Evolutionary conservation across 257 asterid species (phyloP).

Genomic region (Nicotiana sylvestris): DNA sequence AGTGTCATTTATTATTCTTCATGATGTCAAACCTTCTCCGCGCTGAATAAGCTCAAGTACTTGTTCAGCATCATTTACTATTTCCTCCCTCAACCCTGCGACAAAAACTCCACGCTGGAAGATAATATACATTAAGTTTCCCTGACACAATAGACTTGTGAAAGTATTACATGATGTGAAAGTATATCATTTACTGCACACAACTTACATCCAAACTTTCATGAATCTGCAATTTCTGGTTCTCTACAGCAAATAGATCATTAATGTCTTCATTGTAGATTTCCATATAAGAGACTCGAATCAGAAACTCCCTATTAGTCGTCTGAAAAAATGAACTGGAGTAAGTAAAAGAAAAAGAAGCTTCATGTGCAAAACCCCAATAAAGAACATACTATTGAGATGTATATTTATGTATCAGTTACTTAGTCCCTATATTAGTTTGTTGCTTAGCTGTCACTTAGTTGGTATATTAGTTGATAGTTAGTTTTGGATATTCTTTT

Average conservation of each 20-base stretch:
- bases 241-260: conserved; percentile 85
- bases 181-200: not conserved
- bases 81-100: conserved; percentile 96
- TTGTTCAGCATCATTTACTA: conserved; percentile 78
- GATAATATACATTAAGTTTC: conserved; percentile 16
- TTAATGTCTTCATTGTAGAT: conserved; percentile 93
- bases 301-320: conserved; percentile 76
- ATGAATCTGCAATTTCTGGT: conserved; percentile 89
- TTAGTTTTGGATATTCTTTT: too few species aligned
- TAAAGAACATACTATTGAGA: not conserved
- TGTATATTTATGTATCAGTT: too few species aligned
- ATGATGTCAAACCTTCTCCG: conserved; percentile 79
- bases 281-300: conserved; percentile 97
- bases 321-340: conserved; percentile 35
- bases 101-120: conserved; percentile 94
- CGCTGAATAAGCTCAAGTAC: conserved; percentile 76
- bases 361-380: not conserved
- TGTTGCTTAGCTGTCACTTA: too few species aligned
- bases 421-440: too few species aligned
- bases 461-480: too few species aligned
- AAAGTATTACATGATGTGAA: not conserved
- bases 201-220: conserved; percentile 91
- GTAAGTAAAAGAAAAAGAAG: not conserved
- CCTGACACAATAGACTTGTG: conserved; percentile 1
- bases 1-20: not conserved